Evolutionary conservation across 768 basidiomycete genomes (phyloP), one percentile per base, ranked within the genome.

Genomic region (Suillus luteus): DNA sequence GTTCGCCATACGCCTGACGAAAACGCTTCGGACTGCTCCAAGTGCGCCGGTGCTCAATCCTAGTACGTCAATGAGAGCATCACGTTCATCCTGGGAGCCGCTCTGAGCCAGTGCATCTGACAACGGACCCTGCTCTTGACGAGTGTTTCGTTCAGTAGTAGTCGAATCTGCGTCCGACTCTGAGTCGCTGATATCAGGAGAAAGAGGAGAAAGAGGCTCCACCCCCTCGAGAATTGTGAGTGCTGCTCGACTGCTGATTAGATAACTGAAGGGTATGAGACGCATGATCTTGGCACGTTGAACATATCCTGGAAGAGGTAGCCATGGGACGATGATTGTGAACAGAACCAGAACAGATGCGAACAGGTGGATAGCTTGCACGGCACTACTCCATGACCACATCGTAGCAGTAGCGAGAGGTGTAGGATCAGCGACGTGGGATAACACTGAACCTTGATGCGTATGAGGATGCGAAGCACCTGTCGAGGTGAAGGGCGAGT

Each of bases 281-380:
- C 64, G 68, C 64, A 70, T 65, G 58, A 77, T 46, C 33, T 70
- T 74, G 46, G 63, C 69, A 27, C 66, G 68, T 55, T 67, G 65
- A 12, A 51, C 60, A 62, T 66, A 72, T 31, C 60, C 58, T 17
- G 73, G 67, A 7, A 70, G 24, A 1, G 82, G 78, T 33, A 84
- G 64, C 81, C 83, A 80, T 66, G 78, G 72, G 5, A 86, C 62
- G 37, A 89, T 78, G 64, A 88, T 84, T 22, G 83, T 82, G 62
- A 82, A 71, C 61, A 93, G 81, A 5, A 92, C 83, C 0, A 88
- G 74, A 40, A 86, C 71, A 14, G 90, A 91, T 14, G 89, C 86
- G 27, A 85, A 66, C 2, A 92, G 76, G 67, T 92, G 91, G 74
- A 89, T 82, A 4, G 79, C 69, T 68, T 91, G 89, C n/a, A 88